Base-by-base conservation (phyloP, 106 monocot genomes). In the Acorus gramineus region DNA sequence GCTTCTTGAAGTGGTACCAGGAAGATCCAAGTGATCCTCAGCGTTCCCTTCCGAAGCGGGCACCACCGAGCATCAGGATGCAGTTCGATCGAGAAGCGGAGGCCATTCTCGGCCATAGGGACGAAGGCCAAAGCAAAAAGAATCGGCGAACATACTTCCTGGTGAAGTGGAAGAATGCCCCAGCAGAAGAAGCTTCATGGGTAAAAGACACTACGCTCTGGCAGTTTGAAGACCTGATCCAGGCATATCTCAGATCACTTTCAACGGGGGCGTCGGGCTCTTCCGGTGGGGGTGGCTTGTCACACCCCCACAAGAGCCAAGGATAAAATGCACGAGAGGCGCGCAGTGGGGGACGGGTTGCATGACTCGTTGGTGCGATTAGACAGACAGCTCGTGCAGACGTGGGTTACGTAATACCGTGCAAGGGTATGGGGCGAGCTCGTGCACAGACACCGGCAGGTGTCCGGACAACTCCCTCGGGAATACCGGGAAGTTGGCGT, bases 101-200 rank as follows among this genome's bases (percentile, higher is more conserved):
- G 28, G 0, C 4, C 8, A 61, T 61, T 5, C 11, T 61, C 0
- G 0, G 4, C 14, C 5, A n/a, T 7, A 42, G n/a, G 4, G 44
- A 44, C n/a, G 44, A 61, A 44, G 61, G 42, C 4, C 14, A 61
- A 44, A 61, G 44, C 61, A 61, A 61, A 44, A 61, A 44, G 61
- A 61, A 61, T n/a, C 6, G 44, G 2, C 2, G 42, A 7, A n/a
- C 6, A 5, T 44, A 61, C 3, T 61, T 7, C 45, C 42, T 61
- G 4, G 44, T 47, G 44, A 61, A 61, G 61, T 61, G 44, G 3
- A 61, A 61, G 42, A 7, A 14, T 8, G 7, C 46, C 1, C 61
- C 5, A 7, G 42, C 2, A 7, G 45, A 42, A 44, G 61, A 44
- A 44, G 61, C 61, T 45, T 44, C 43, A 44, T 61, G 61, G 5